Base-by-base conservation (phyloP, 805 yeast genomes). In the Candida michaelii region DNA sequence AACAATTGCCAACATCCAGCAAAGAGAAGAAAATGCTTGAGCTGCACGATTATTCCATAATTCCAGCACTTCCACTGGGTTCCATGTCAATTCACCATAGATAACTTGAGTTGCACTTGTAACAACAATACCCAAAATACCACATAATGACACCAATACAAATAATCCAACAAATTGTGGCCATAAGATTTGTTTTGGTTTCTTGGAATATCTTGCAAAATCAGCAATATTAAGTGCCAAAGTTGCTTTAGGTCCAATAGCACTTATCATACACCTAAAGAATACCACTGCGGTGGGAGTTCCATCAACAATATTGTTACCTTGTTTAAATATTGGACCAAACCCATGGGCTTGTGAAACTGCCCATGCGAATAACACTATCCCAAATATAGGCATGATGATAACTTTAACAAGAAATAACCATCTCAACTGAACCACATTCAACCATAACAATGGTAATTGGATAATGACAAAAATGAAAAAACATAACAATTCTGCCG, bases 51-150 rank as follows among this genome's bases (percentile, higher is more conserved):
- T 58, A 36, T 54, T 59, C 47, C 70, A 62, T 13, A 62, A 50
- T 4, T 0, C 83, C 85, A 38, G 77, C 66, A 2, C 89, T 70
- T 51, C 86, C 5, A 48, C 21, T 15, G 53, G 53, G 31, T 45
- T 47, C 53, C 53, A 49, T 10, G 44, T 38, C 9, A 21, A 27
- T 15, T 33, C 48, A 9, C 50, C 52, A 19, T 40, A 47, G 9
- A 49, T 27, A 9, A 30, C 45, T 12, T 41, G 33, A 2, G 52
- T 43, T 3, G 52, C 52, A 18, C 49, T 44, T 12, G 51, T 47
- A 8, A 45, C 43, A 25, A 48, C 42, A 17, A 40, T 35, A 19
- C 51, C 51, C 35, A 48, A 39, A 24, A 40, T 30, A 29, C 51
- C 45, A 21, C 49, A 32, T 13, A 47, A 36, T 3, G 48, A 18